Conservation (phyloP, 805 yeast genomes). For the Candida silvatica region DNA sequence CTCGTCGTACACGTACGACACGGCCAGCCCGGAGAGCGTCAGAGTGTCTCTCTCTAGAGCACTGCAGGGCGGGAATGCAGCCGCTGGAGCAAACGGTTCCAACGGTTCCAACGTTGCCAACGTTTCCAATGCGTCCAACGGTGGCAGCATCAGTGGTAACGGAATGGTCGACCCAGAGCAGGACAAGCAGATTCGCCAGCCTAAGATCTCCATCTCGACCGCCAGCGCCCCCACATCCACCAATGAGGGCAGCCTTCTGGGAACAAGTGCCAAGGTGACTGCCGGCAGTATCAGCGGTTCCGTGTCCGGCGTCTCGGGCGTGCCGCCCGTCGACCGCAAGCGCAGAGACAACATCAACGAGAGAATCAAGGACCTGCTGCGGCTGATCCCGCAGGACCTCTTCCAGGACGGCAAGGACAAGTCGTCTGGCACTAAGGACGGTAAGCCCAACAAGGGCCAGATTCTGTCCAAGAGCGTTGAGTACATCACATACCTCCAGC, state of each 20-base stretch:
- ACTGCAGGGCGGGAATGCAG: too few species aligned
- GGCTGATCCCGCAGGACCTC: conserved; percentile 26
- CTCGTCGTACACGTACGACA: background rate
- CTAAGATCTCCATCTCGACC: too few species aligned
- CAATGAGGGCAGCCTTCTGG: too few species aligned
- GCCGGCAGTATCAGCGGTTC: too few species aligned
- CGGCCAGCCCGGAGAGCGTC: background rate
- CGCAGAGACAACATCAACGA: conserved; percentile 52
- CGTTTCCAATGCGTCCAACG: background rate
- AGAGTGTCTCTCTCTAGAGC: conserved; percentile 9
- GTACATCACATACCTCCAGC: conserved; percentile 59
- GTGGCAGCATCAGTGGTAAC: conserved; percentile 1
- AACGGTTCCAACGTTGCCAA: too few species aligned
- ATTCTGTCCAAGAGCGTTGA: conserved; percentile 69
- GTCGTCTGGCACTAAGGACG: conserved; percentile 68
- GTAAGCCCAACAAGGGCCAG: conserved; percentile 81
- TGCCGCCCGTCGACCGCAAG: conserved; percentile 31
- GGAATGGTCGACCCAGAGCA: too few species aligned
- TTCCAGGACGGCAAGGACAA: conserved; percentile 29
- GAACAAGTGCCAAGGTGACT: too few species aligned
- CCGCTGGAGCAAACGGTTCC: too few species aligned
- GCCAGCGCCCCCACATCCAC: too few species aligned
- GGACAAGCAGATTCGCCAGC: too few species aligned
- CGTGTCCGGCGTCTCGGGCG: too few species aligned
- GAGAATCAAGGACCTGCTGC: conserved; percentile 39